phyloP scores from a whole-genome alignment of 108 stramenopile genomes.

The Hondaea fermentalgiana region DNA sequence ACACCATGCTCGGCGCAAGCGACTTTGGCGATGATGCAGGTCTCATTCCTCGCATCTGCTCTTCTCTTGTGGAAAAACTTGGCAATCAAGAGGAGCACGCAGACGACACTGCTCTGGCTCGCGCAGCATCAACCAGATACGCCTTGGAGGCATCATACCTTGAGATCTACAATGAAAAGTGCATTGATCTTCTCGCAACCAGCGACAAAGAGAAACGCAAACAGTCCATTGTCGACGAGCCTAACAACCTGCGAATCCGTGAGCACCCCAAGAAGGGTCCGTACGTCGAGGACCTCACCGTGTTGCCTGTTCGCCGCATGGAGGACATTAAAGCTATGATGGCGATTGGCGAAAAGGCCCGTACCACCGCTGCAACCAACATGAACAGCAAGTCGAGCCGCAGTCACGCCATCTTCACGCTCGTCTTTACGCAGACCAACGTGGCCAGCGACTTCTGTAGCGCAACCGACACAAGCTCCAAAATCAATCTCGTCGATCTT shows the following conservation, averaged over 20 bases:
- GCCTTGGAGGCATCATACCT: constrained; percentile 21
- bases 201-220: not conserved
- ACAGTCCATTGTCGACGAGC: constrained; percentile 5
- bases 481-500: constrained; percentile 20
- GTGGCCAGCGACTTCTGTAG: not conserved
- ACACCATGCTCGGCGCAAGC: constrained; percentile 27
- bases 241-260: constrained; percentile 22
- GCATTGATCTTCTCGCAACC: constrained; percentile 15
- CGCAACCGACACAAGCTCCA: not conserved
- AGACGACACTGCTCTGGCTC: not conserved
- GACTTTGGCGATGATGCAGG: not conserved
- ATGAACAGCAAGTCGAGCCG: not conserved
- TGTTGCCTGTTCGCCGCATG: constrained; percentile 25
- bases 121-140: constrained; percentile 1
- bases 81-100: not conserved
- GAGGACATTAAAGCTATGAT: constrained; percentile 17
- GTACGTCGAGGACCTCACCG: constrained; percentile 34
- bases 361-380: not conserved
- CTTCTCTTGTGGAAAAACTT: not conserved
- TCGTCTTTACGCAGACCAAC: constrained; percentile 27
- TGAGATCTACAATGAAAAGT: constrained; percentile 33
- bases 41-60: constrained; percentile 15
- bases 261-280: constrained; percentile 22
- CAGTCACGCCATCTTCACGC: constrained; percentile 19
- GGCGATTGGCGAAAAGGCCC: not conserved